These are phyloP conservation scores for Eruca vesicaria DNA, from an alignment of 441 rosid species.

Conservation along the genomic window DNA sequence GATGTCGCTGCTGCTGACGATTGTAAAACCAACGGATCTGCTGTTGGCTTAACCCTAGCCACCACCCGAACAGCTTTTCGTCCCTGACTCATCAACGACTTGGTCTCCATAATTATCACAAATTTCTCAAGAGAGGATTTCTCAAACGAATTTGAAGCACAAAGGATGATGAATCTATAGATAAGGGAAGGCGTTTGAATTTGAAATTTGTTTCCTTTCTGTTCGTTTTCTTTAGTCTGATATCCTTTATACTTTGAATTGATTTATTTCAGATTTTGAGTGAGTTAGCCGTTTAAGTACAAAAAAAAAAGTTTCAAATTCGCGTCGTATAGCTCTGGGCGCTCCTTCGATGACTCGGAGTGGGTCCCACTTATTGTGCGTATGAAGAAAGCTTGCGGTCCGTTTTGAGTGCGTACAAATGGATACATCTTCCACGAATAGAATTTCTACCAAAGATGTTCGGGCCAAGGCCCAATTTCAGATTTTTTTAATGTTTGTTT, in stretches of 20 bases:
- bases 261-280: background rate
- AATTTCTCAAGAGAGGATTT: background rate
- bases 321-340: background rate
- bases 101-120: conserved; percentile 24
- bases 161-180: background rate
- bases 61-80: conserved; percentile 44
- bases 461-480: background rate
- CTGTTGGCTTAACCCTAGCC: conserved; percentile 53
- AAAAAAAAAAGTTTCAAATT: background rate
- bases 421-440: no score
- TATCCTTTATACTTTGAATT: background rate
- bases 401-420: background rate
- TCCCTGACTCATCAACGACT: conserved; percentile 1
- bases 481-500: background rate
- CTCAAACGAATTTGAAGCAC: background rate
- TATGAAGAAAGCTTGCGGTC: conserved; percentile 6
- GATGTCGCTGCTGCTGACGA: conserved; percentile 23
- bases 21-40: conserved; percentile 27
- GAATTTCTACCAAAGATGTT: background rate
- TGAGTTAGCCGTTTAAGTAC: conserved; percentile 19
- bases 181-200: conserved; percentile 10
- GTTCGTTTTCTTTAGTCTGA: background rate
- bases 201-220: background rate
- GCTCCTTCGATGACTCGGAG: conserved; percentile 7
- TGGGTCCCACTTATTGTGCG: conserved; percentile 18